Evolutionary conservation across 176 grass and related monocot genomes (phyloP).

Genomic region (Carex pumila): DNA sequence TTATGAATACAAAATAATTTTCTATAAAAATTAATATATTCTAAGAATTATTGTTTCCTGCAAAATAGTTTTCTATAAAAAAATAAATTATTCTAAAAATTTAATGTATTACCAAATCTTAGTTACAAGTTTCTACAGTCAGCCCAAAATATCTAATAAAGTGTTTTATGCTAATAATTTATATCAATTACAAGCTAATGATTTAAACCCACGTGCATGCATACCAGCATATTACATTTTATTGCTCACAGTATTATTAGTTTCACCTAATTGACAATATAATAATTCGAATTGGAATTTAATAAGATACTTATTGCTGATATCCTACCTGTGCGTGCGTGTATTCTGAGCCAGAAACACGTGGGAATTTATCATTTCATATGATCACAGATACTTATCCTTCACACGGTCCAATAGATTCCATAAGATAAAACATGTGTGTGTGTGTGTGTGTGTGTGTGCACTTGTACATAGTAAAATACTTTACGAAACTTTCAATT

Average conservation of each 20-base stretch:
- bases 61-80: too few relatives aligned
- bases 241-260: not conserved
- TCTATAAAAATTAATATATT: too few relatives aligned
- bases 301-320: not conserved
- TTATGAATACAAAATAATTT: too few relatives aligned
- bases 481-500: not conserved
- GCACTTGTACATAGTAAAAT: not conserved
- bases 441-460: not conserved
- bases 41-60: too few relatives aligned
- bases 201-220: not conserved
- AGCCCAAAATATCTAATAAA: not conserved
- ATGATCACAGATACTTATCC: not conserved
- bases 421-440: not conserved
- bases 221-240: too few relatives aligned
- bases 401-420: not conserved
- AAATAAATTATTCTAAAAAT: too few relatives aligned
- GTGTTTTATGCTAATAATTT: not conserved
- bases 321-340: not conserved
- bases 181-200: not conserved
- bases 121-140: not conserved
- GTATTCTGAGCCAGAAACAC: not conserved
- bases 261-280: not conserved
- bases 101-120: not conserved
- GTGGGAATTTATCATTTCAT: not conserved
- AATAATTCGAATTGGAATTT: not conserved